Evolutionary conservation across 2,329 filamentous ascomycete genomes (phyloP).

Genomic region (Macrophomina pseudophaseolina): DNA sequence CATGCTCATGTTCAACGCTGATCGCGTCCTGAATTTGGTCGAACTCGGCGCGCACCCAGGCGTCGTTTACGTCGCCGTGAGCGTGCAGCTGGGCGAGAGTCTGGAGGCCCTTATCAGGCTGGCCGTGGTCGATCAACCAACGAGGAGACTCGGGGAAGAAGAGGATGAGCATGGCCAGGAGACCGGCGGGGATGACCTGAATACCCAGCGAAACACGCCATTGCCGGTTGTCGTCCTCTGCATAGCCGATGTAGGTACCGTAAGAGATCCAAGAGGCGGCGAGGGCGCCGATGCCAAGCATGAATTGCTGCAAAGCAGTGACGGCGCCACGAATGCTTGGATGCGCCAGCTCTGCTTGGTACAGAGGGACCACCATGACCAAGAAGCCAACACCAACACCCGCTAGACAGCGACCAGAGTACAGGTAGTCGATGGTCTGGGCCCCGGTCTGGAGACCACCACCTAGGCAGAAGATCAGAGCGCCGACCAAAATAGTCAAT

Average conservation of each 20-base stretch:
- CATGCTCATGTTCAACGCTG: conserved; percentile 68
- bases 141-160: conserved; percentile 70
- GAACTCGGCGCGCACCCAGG: conserved; percentile 75
- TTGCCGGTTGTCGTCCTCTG: conserved; percentile 54
- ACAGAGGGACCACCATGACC: conserved; percentile 71
- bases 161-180: conserved; percentile 69
- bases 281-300: conserved; percentile 77
- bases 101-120: conserved; percentile 66
- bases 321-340: conserved; percentile 77
- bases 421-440: conserved; percentile 64
- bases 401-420: conserved; percentile 71
- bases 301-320: conserved; percentile 79
- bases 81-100: conserved; percentile 74
- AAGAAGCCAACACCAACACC: conserved; percentile 68
- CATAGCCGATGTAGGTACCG: conserved; percentile 60
- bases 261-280: conserved; percentile 76
- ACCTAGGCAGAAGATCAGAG: conserved; percentile 72
- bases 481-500: conserved; percentile 73
- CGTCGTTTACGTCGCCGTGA: conserved; percentile 67
- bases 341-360: conserved; percentile 80
- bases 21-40: conserved; percentile 72
- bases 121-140: conserved; percentile 77
- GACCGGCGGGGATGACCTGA: conserved; percentile 70
- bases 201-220: conserved; percentile 71
- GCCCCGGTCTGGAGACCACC: conserved; percentile 76